These are phyloP conservation scores for Cochlearia excelsa DNA, from an alignment of 345 rosid genomes.

Conservation along the genomic window DNA sequence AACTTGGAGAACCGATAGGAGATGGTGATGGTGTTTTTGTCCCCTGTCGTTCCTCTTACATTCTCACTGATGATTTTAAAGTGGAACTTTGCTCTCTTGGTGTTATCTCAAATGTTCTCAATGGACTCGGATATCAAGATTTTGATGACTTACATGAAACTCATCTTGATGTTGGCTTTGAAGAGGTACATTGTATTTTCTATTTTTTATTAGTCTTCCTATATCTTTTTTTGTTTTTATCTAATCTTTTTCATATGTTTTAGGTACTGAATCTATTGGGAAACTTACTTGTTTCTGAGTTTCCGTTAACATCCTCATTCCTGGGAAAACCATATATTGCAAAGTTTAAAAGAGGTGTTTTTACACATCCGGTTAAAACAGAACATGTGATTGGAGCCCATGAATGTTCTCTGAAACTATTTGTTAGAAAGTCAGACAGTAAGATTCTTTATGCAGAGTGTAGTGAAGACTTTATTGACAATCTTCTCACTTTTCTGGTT, in stretches of 20 bases:
- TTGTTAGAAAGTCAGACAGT: not conserved
- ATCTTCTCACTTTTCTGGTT: constrained; percentile 25
- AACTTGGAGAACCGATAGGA: not conserved
- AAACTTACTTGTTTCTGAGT: constrained; percentile 14
- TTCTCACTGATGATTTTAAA: constrained; percentile 32
- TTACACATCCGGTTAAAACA: no score
- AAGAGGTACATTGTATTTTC: constrained; percentile 22
- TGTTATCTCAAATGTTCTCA: constrained; percentile 20
- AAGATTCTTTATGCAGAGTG: constrained; percentile 23
- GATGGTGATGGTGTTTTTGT: constrained; percentile 19
- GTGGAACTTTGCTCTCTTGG: constrained; percentile 24
- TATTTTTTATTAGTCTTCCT: not conserved
- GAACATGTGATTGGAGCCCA: no score
- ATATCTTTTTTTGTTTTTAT: not conserved
- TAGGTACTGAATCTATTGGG: constrained; percentile 26
- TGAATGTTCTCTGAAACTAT: constrained; percentile 20
- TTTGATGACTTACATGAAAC: constrained; percentile 22
- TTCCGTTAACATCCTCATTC: constrained; percentile 28
- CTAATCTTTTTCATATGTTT: not conserved
- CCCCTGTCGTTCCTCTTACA: constrained; percentile 21
- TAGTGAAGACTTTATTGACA: constrained; percentile 28
- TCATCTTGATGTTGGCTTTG: constrained; percentile 23
- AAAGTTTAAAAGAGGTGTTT: no score
- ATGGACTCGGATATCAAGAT: constrained; percentile 22
- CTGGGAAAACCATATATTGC: constrained; percentile 19